phyloP scores from a whole-genome alignment of 179 eudicot genomes.

The Camellia oleifera region DNA sequence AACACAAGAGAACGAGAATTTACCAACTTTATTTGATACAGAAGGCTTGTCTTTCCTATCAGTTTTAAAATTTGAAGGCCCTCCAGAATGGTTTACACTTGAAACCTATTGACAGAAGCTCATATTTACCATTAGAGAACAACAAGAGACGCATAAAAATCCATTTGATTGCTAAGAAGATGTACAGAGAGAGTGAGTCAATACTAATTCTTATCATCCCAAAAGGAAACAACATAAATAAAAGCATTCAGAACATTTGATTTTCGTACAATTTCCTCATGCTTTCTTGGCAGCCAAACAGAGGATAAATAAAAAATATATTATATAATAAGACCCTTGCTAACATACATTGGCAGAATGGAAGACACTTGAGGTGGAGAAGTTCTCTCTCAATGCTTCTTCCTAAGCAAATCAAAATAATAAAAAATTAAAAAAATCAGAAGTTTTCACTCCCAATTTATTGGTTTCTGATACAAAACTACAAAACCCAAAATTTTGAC shows the following conservation, averaged over 20 bases:
- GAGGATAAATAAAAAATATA: too few relatives aligned
- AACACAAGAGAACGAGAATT: not conserved
- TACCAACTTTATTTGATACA: slow-evolving; percentile 26
- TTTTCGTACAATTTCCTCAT: not conserved
- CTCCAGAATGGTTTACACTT: slow-evolving; percentile 10
- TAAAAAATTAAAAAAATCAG: not conserved
- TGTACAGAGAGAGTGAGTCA: not conserved
- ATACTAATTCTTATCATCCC: not conserved
- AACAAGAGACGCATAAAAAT: not conserved
- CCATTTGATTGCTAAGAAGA: too few relatives aligned
- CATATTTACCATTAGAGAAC: not conserved
- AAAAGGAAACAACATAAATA: too few relatives aligned
- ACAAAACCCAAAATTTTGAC: not conserved
- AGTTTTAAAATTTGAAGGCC: slow-evolving; percentile 16
- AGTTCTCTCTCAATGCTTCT: slow-evolving; percentile 28
- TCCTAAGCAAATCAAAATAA: slow-evolving; percentile 17
- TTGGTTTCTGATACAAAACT: not conserved
- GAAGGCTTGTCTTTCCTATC: slow-evolving; percentile 18
- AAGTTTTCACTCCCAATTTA: not conserved
- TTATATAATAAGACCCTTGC: too few relatives aligned
- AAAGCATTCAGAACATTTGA: not conserved
- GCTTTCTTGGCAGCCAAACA: not conserved
- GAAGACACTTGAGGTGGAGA: slow-evolving; percentile 4
- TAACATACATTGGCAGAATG: slow-evolving; percentile 22
- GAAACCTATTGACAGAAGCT: slow-evolving; percentile 12